These are phyloP conservation scores for Allium cepa DNA, from an alignment of 106 monocot species.

Conservation along the genomic window DNA sequence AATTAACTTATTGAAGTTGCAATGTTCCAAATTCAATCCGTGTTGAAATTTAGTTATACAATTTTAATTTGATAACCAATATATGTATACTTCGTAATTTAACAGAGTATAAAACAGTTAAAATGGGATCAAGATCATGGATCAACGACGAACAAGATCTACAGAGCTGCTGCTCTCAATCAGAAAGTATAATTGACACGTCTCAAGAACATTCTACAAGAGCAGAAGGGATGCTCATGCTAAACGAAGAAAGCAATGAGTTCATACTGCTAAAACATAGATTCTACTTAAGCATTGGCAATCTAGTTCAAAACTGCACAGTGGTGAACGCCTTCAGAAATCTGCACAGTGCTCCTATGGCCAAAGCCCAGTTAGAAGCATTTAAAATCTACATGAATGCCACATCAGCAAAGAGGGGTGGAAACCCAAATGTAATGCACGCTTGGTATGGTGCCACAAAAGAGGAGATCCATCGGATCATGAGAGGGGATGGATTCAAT, in stretches of 20 bases:
- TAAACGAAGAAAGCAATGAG: conserved; percentile 20
- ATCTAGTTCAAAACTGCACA: conserved; percentile 17
- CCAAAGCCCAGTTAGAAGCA: conserved; percentile 10
- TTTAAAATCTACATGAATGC: conserved; percentile 20
- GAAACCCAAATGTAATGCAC: conserved; percentile 19
- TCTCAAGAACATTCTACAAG: not conserved
- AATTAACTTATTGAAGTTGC: not conserved
- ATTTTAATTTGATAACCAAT: not conserved
- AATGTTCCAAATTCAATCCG: not conserved
- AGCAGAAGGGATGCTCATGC: not conserved
- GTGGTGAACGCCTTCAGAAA: conserved; percentile 11
- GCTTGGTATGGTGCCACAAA: conserved; percentile 23
- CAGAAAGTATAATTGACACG: not conserved
- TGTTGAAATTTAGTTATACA: not conserved
- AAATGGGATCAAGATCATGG: conserved; percentile 3
- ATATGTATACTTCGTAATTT: not conserved
- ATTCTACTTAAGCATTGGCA: conserved; percentile 21
- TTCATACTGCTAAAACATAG: conserved; percentile 19
- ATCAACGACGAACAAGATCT: conserved; percentile 2
- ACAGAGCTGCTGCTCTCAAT: conserved; percentile 6
- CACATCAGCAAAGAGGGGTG: conserved; percentile 19
- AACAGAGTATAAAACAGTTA: not conserved
- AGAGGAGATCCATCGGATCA: conserved; percentile 17
- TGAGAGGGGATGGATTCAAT: conserved; percentile 19
- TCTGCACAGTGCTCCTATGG: conserved; percentile 6